phyloP scores from a whole-genome alignment of 116 monocot genomes.

The Phalaenopsis hybrid region DNA sequence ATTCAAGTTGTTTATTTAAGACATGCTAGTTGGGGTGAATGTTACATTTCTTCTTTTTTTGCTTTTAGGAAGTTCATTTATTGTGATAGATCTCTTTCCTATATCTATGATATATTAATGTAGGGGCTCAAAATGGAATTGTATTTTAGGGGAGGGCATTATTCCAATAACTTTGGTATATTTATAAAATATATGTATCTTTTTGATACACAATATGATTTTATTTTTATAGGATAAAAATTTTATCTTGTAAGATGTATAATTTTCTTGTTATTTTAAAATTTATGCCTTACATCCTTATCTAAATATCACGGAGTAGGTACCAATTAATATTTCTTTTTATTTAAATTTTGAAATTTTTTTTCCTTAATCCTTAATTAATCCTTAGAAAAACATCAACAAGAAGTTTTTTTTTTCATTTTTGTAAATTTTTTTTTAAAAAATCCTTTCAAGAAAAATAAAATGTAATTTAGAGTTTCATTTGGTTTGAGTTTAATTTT shows the following conservation, averaged over 20 bases:
- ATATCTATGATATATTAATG: conserved; percentile 1
- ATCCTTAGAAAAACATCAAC: too few species aligned
- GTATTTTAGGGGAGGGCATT: background rate
- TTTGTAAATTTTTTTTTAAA: too few species aligned
- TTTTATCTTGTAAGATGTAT: background rate
- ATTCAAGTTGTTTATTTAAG: background rate
- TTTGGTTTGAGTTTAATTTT: background rate
- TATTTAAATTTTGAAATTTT: too few species aligned
- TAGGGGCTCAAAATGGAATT: conserved; percentile 1
- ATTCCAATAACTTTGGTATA: background rate
- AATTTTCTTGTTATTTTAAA: background rate
- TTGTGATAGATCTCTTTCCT: conserved; percentile 6
- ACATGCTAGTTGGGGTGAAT: background rate
- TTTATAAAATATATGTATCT: background rate
- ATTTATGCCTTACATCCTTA: background rate
- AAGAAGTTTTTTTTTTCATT: too few species aligned
- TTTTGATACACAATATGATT: background rate
- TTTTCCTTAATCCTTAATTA: too few species aligned
- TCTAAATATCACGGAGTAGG: too few species aligned
- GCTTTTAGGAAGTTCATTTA: conserved; percentile 4
- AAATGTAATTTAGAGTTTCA: background rate
- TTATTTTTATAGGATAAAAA: background rate
- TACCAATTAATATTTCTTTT: too few species aligned
- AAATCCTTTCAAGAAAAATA: background rate
- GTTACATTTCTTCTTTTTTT: background rate